A percentile compares a stretch with the other conserved stretches of the same genome.
Evolutionary conservation across 192 early-diverging fungal genomes (phyloP).

Genomic region (Coemansia sp.): DNA sequence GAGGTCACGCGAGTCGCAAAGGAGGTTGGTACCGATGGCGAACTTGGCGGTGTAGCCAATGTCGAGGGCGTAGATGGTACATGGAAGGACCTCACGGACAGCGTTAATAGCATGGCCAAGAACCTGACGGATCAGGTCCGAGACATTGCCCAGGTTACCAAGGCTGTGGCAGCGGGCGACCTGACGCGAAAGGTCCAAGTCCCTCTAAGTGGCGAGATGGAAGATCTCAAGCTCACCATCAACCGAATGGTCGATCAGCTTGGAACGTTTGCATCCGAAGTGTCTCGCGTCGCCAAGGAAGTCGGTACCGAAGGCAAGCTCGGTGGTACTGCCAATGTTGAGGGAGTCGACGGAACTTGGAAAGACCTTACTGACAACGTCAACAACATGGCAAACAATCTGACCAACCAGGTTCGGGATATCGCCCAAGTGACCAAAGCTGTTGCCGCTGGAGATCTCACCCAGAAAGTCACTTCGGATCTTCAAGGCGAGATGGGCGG

Average conservation of each 20-base stretch:
- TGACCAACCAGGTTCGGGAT: too few relatives aligned
- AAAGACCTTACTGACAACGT: conserved; percentile 62
- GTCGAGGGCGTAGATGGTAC: conserved; percentile 57
- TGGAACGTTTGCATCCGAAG: conserved; percentile 61
- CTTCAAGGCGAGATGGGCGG: conserved; percentile 58
- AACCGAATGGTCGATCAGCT: conserved; percentile 66
- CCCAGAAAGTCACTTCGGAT: conserved; percentile 51
- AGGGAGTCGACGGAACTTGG: conserved; percentile 61
- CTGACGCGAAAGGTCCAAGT: conserved; percentile 57
- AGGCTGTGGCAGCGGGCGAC: conserved; percentile 61
- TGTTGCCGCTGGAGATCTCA: conserved; percentile 57
- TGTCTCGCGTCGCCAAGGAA: conserved; percentile 62
- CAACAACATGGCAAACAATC: conserved; percentile 59
- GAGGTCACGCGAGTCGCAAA: conserved; percentile 59
- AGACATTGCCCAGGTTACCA: conserved; percentile 61
- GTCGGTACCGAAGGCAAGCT: conserved; percentile 67
- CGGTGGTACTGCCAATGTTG: conserved; percentile 59
- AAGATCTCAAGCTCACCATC: conserved; percentile 59
- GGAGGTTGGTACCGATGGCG: conserved; percentile 59
- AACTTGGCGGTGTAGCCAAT: conserved; percentile 55
- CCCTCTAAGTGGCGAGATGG: conserved; percentile 59
- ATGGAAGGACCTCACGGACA: conserved; percentile 60
- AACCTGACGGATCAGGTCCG: conserved; percentile 64
- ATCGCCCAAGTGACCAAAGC: conserved; percentile 61
- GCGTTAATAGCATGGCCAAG: conserved; percentile 61